Base-by-base conservation (phyloP, 2,329 filamentous ascomycete species). In the Chaetomium sp. region DNA sequence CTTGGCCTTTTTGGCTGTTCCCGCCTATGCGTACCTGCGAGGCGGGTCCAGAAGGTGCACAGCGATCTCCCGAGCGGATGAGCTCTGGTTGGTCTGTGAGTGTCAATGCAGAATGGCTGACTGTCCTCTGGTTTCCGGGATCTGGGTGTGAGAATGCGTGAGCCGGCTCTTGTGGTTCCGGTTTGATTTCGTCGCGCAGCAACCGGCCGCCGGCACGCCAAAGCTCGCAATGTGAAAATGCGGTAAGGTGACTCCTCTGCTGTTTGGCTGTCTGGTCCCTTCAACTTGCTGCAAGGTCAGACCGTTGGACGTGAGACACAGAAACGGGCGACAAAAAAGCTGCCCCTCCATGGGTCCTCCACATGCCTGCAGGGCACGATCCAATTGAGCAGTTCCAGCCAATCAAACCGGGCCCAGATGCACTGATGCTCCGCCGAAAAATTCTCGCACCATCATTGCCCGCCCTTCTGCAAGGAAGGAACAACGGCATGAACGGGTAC, bases 391-490 rank as follows among this genome's bases (percentile, higher is more conserved):
- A 4, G 4, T 37, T 12, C 27, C 8, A 37, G 3, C 54, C 50
- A 56, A 53, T 53, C 12, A 27, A 12, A 33, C 19, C 19, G 19
- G 3, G 19, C 19, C 2, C 19, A 1, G 1, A 3, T 11, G 11
- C 35, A 10, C 8, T 19, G 6, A 1, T 57, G 55, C 52, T 45
- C 52, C 50, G 55, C 56, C 52, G 52, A 53, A 57, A 58, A 57
- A 57, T 57, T 57, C 55, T 54, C 52, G 52, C 52, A 37, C 37
- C 43, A 12, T 54, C 49, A 46, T 42, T 49, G 48, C 37, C 47
- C 27, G 27, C 19, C 19, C 19, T 27, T 27, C 19, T 27, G 19
- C 19, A 27, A 27, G 19, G 19, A 27, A 27, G 19, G 19, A 27
- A 27, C 19, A 27, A 27, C 19, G 2, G 19, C 19, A 4, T 19